Conservation (phyloP, 441 rosid genomes). For the Erodium texanum region DNA sequence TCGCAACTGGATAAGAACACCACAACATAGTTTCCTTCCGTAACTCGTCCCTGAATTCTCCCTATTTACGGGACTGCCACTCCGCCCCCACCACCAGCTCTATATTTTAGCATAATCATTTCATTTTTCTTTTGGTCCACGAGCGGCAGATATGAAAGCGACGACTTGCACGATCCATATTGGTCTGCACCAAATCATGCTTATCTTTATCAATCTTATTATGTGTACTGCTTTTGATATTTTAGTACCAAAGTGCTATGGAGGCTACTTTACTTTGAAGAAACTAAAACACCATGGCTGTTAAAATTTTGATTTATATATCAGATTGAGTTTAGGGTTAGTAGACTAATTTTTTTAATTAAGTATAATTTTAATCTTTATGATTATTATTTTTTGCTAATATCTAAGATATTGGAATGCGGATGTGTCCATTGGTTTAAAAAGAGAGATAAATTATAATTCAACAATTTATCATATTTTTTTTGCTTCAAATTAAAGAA, state of each 20-base stretch:
- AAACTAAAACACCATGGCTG: background rate
- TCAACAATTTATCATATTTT: no score
- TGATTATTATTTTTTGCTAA: no score
- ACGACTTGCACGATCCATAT: background rate
- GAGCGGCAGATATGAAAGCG: background rate
- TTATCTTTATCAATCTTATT: background rate
- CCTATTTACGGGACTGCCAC: background rate
- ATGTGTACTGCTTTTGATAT: no score
- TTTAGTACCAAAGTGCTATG: background rate
- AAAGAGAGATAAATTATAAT: no score
- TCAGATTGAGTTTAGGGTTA: no score
- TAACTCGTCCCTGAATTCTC: background rate
- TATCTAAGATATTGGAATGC: no score
- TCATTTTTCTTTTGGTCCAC: background rate
- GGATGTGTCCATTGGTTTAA: no score
- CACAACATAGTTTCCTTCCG: background rate
- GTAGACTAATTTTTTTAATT: no score
- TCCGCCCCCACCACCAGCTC: background rate
- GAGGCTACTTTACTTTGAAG: background rate
- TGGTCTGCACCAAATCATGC: background rate
- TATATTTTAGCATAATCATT: no score
- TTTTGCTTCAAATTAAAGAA: no score
- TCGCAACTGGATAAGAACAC: constrained; percentile 16
- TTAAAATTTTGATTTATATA: no score
- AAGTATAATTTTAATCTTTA: no score